Evolutionary conservation across 2,329 filamentous ascomycete genomes (phyloP), one percentile per base, ranked within the genome.

Genomic region (Blastomyces gilchristii): DNA sequence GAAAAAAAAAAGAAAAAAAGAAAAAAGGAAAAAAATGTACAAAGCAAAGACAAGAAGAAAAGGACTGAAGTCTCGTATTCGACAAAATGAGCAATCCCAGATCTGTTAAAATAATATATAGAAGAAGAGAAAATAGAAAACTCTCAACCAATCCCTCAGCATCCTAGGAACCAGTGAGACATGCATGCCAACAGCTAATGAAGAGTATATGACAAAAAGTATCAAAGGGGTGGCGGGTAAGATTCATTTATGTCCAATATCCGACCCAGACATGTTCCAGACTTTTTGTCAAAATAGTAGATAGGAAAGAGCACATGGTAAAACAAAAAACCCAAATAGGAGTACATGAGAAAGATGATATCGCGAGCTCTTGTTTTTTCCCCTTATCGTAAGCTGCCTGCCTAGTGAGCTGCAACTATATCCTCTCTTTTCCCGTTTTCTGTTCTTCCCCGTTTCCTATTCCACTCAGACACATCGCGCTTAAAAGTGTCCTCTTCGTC

Each of bases 401-500:
- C n/a, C 28, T 4, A 31, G 28, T 22, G n/a, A 49, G 45, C 34
- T 65, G 11, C 6, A 9, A 8, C 34, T 37, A 7, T 25, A 41
- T 22, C 34, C 11, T 41, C 34, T 25, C 56, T 22, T 57, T 39
- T 34, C n/a, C 28, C 28, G 28, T 31, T 31, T 31, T 31, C 28
- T 31, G 28, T 31, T 31, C 4, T 31, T 31, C 28, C 28, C 7
- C 11, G 18, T 3, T 28, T 45, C 11, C n/a, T 43, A 25, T 22
- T 58, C n/a, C 2, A 5, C 49, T 59, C 52, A 57, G 22, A 16
- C 5, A 62, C 37, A 62, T 31, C 63, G 63, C 53, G 60, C 34
- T 9, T 56, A 12, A 56, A 22, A 50, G 57, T 66, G 63, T 8
- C 70, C 72, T 56, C 68, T 70, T 60, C 70, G 70, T 68, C 70